Base-by-base conservation (phyloP, 768 basidiomycete species). In the Rhodotorula babjevae region DNA sequence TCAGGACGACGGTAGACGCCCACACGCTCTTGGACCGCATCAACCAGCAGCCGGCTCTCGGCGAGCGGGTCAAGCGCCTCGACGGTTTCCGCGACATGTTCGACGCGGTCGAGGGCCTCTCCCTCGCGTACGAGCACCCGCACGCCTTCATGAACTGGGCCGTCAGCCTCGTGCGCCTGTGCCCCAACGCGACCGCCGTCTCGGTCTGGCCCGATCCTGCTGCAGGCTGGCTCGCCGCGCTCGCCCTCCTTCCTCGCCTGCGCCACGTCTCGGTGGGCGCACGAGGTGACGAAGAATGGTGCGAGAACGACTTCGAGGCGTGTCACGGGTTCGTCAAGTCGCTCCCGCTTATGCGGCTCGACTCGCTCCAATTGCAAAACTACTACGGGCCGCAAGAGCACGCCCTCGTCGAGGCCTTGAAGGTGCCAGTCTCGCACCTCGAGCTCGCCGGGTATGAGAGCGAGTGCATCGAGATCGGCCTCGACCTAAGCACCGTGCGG, bases 1-100 rank as follows among this genome's bases (percentile, higher is more conserved):
- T 5, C 19, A 33, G 56, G 11, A 2, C 16, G 1, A 8, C 1
- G 3, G 6, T 23, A 6, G 6, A 23, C 31, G 19, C 33, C 6
- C 56, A 33, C 8, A 10, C 10, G 4, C 33, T 57, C 56, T 33
- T 33, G 18, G 9, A 12, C 31, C 23, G 25, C 56, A 4, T 57
- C 21, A 31, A 36, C 56, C 36, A 19, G 33, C 16, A 21, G 3
- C 56, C 56, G 19, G 33, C 7, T 5, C 56, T 57, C 9, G 56
- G 56, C 19, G 10, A 0, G 2, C 33, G 9, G 2, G 10, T 57
- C 33, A 36, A 33, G 56, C 56, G 33, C 8, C 56, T 57, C 56
- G 56, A 57, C 1, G 3, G 33, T 2, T 19, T 57, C 56, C 33
- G 36, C 33, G 56, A 33, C 31, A 2, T 57, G 18, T 27, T 11